Evolutionary conservation across 805 yeast genomes (phyloP).

Genomic region (Pachysolen tannophilus): DNA sequence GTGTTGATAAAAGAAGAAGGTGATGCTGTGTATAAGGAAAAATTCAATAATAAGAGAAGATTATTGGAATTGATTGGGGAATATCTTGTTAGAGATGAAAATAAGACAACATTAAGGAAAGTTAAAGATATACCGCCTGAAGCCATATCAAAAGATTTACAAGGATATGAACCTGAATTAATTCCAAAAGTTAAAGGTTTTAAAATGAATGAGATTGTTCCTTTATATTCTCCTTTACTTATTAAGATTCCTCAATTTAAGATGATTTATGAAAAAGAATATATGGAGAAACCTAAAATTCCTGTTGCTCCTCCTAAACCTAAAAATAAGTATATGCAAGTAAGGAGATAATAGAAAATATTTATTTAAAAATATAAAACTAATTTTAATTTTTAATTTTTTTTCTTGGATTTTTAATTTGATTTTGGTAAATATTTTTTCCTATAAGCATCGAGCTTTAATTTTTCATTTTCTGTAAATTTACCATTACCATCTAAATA

Average conservation of each 20-base stretch:
- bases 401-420: background rate
- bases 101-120: constrained; percentile 64
- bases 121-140: constrained; percentile 63
- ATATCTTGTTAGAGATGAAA: constrained; percentile 38
- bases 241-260: constrained; percentile 82
- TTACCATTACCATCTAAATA: constrained; percentile 44
- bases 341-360: constrained; percentile 34
- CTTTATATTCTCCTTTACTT: constrained; percentile 74
- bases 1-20: constrained; percentile 54
- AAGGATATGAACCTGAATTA: constrained; percentile 44
- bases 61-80: constrained; percentile 52
- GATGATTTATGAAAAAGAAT: constrained; percentile 45
- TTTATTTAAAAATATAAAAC: background rate
- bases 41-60: constrained; percentile 50
- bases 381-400: background rate
- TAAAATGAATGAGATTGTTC: constrained; percentile 79
- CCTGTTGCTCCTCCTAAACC: constrained; percentile 42
- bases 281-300: constrained; percentile 18
- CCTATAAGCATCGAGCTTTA: constrained; percentile 52
- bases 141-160: too few species aligned
- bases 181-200: constrained; percentile 80
- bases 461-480: constrained; percentile 50
- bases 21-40: constrained; percentile 23
- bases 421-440: constrained; percentile 34
- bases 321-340: constrained; percentile 51